Conservation (phyloP, 2,329 filamentous ascomycete genomes). For the Alternaria sp. region DNA sequence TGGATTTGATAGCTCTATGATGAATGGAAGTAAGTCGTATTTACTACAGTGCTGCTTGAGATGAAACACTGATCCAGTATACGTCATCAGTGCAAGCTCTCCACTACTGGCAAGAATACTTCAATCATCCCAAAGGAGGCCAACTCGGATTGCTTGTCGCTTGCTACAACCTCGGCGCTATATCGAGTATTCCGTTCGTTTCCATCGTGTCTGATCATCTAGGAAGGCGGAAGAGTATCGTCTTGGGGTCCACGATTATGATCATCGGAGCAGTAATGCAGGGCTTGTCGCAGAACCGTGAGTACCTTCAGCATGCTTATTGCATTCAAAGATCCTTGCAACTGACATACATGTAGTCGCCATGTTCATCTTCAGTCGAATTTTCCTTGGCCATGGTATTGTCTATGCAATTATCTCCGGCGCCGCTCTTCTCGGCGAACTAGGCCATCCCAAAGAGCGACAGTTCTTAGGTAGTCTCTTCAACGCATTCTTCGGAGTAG, state of each 20-base stretch:
- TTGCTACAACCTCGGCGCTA: conserved; percentile 66
- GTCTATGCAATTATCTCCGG: conserved; percentile 69
- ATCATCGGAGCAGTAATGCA: conserved; percentile 64
- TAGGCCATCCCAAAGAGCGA: conserved; percentile 72
- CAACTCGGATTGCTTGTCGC: conserved; percentile 63
- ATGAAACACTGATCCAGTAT: conserved; percentile 34
- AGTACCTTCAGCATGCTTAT: not conserved
- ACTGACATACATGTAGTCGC: conserved; percentile 25
- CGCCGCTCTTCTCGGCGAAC: conserved; percentile 69
- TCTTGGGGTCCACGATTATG: conserved; percentile 63
- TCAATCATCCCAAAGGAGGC: conserved; percentile 54
- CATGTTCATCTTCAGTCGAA: conserved; percentile 66
- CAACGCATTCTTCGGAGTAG: conserved; percentile 71
- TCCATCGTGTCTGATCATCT: conserved; percentile 62
- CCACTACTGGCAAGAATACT: conserved; percentile 54
- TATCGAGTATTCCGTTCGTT: conserved; percentile 65
- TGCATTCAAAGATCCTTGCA: not conserved
- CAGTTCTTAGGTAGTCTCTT: conserved; percentile 71
- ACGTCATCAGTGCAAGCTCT: conserved; percentile 48
- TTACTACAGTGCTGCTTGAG: not conserved
- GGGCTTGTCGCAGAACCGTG: conserved; percentile 56
- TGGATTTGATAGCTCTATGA: conserved; percentile 56
- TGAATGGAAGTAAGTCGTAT: not conserved
- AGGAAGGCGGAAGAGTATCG: conserved; percentile 64
- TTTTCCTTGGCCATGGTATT: conserved; percentile 72